A percentile compares a stretch with the other conserved stretches of the same genome.
phyloP scores from a whole-genome alignment of 2,329 filamentous ascomycete species.

The Penicillium sp. region DNA sequence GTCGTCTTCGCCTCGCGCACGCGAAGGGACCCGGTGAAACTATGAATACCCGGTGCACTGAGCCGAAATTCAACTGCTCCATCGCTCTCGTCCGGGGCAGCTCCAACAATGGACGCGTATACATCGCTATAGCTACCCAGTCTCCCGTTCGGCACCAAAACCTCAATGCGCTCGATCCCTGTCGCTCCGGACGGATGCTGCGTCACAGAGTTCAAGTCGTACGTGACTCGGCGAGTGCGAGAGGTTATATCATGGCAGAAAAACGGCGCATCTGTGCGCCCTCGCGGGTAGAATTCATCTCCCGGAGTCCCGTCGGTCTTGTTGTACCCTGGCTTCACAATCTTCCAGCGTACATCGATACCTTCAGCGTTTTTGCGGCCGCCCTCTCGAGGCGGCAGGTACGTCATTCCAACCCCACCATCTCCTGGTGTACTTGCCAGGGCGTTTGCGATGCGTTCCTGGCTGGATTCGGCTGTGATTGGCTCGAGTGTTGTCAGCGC shows the following conservation, averaged over 20 bases:
- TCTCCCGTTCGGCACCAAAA: conserved; percentile 13
- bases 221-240: conserved; percentile 15
- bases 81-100: neutral
- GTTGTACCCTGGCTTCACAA: conserved; percentile 13
- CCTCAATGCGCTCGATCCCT: conserved; percentile 17
- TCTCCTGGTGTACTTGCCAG: conserved; percentile 10
- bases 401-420: conserved; percentile 14
- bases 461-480: conserved; percentile 14
- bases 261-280: conserved; percentile 20
- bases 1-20: conserved; percentile 7
- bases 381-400: conserved; percentile 12
- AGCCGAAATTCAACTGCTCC: conserved; percentile 11
- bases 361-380: conserved; percentile 15
- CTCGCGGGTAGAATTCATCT: conserved; percentile 16
- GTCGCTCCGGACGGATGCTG: conserved; percentile 18
- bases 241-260: conserved; percentile 24
- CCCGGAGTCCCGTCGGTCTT: conserved; percentile 1
- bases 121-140: conserved; percentile 3
- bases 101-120: conserved; percentile 18
- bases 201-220: conserved; percentile 3
- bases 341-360: conserved; percentile 18
- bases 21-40: conserved; percentile 10
- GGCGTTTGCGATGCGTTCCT: conserved; percentile 12
- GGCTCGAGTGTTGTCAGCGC: conserved; percentile 16
- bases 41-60: conserved; percentile 6